These are phyloP conservation scores for Uronychia setigera DNA, from an alignment of 73 alveolate genomes.

Conservation along the genomic window DNA sequence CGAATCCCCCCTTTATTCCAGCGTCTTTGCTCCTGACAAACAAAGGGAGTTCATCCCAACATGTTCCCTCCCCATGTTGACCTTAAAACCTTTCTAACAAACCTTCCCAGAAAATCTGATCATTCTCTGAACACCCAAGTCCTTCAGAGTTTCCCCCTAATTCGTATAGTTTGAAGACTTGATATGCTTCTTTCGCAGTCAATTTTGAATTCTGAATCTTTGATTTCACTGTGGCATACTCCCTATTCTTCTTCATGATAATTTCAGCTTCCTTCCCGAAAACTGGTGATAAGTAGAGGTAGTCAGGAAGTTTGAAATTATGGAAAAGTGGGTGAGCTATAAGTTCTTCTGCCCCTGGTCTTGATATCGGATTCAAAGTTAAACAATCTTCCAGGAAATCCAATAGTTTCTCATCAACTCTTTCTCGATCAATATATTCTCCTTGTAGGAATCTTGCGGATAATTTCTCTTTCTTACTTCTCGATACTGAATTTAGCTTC, in stretches of 20 bases:
- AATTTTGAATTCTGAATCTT: not conserved
- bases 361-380: not conserved
- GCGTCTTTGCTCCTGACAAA: not conserved
- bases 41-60: not conserved
- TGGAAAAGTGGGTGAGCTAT: not conserved
- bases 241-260: not conserved
- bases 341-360: not conserved
- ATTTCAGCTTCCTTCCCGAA: not conserved
- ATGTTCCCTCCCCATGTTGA: not conserved
- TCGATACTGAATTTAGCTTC: not conserved
- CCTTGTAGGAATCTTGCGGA: not conserved
- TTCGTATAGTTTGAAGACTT: not conserved
- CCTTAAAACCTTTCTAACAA: not conserved
- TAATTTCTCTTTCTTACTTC: not conserved
- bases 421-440: not conserved
- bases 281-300: not conserved
- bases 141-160: no score
- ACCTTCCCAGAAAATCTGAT: no score
- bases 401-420: not conserved
- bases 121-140: no score
- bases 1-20: not conserved
- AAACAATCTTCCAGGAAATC: not conserved
- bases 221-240: not conserved
- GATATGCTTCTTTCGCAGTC: not conserved
- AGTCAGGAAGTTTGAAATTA: not conserved